Base-by-base conservation (phyloP, 2,329 filamentous ascomycete genomes). In the Colletotrichum brevisporum region DNA sequence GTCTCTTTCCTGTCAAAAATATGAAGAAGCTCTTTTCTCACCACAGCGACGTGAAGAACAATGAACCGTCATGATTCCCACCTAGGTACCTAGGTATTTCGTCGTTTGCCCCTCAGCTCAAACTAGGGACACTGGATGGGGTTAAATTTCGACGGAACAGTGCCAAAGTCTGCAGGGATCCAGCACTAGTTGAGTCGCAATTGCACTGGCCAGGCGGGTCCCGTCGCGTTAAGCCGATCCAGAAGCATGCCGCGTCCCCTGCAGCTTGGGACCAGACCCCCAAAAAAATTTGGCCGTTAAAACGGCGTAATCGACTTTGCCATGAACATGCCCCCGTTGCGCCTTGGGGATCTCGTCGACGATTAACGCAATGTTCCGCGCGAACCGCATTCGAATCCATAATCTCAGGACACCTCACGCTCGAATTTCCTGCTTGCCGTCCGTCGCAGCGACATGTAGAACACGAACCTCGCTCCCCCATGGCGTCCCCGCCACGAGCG, bases 311-410 rank as follows among this genome's bases (percentile, higher is more conserved):
- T 21, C 43, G 27, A 54, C 51, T 36, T 15, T 15, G 12, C 6
- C 48, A 18, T 16, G 1, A 27, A 45, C 64, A 56, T 51, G 43
- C 60, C 36, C 55, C 54, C 66, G 31, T 66, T 55, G 50, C 50
- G 50, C 43, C 31, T 54, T 2, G 36, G 62, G 43, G 62, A 51
- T 39, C 5, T 61, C 31, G 18, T 65, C 57, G 24, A 57, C 66
- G 62, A 16, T 16, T 21, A 58, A 72, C 71, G 73, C 75, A 74
- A 81, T 81, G 79, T 78, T 80, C 72, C 77, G 71, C 72, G 72
- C 79, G 71, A 73, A 76, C 24, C 73, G 75, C 51, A 72, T 71
- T 39, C 71, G 73, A 65, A 68, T 75, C 47, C 72, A 74, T 52
- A 76, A 75, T 60, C 71, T 78, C 55, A 73, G 73, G 68, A 70